Evolutionary conservation across 441 rosid species (phyloP), one percentile per base, ranked within the genome.

Genomic region (Adansonia madagascariensis): DNA sequence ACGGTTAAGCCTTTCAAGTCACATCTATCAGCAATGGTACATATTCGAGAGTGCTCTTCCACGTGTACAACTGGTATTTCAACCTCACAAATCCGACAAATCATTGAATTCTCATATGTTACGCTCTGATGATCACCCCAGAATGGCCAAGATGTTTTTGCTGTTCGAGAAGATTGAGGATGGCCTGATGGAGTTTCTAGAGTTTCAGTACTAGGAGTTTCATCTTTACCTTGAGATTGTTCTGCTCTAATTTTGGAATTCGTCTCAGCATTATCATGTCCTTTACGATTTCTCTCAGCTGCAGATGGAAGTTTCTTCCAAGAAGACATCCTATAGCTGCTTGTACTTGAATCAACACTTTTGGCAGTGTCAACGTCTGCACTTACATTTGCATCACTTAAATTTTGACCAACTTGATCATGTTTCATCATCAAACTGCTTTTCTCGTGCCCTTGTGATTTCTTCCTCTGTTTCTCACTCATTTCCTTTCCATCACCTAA

Each of bases 31-130:
- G 95, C 97, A 74, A 94, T 91, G 9, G 98, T 93, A 80, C 98
- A 97, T 77, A 97, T 93, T 31, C 86, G 85, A 85, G 99, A 97
- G 86, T 94, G 99, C 82, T 93, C 98, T 86, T 94, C 98, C 46
- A 97, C 99, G 78, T 94, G 99, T 62, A 94, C 97, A 61, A 92
- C 91, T 24, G 99, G 99, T 88, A 97, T 97, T 83, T 97, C 98
- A 50, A 94, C 98, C 90, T 97, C 99, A 85, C 99, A 97, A 65
- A 94, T 97, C 44, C 99, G 94, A 46, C 99, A 97, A 76, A 97
- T 94, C 98, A 97, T 97, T 15, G 91, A 87, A 86, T 91, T 89
- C 71, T 91, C 99, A 77, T 86, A 96, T 20, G 95, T 74, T 73
- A 88, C 71, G 69, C 84, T 86, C 41, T 90, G 89, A 62, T 87